A percentile compares a stretch with the other conserved stretches of the same genome.
phyloP scores from a whole-genome alignment of 176 grass and related monocot genomes.

The Hordeum marinum region DNA sequence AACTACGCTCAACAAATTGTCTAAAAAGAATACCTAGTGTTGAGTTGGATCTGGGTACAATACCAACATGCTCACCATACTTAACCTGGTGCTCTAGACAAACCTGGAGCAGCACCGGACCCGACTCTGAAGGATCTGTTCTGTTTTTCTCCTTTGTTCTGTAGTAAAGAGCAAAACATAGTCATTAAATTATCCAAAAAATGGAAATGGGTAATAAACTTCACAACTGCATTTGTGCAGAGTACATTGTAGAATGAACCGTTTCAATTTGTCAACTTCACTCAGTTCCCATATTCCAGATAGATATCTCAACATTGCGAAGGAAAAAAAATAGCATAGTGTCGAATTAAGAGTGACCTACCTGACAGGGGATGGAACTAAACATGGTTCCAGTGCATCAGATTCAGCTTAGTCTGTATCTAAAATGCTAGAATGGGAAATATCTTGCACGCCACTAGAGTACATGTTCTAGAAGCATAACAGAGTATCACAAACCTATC shows the following conservation, averaged over 20 bases:
- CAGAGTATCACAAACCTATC: not conserved
- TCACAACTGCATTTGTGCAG: not conserved
- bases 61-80: conserved; percentile 83
- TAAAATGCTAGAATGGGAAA: not conserved
- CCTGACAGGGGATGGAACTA: too few species aligned
- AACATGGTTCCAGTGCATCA: too few species aligned
- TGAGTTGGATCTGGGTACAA: too few species aligned
- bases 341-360: too few species aligned
- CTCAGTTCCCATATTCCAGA: not conserved
- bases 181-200: not conserved
- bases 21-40: too few species aligned
- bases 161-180: not conserved
- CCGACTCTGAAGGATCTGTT: conserved; percentile 1
- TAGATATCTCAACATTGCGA: not conserved
- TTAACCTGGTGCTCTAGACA: conserved; percentile 73
- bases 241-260: not conserved
- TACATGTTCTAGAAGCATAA: not conserved
- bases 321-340: not conserved
- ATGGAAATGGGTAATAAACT: not conserved
- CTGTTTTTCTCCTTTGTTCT: conserved; percentile 52
- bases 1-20: too few species aligned
- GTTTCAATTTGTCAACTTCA: not conserved
- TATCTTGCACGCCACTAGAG: not conserved
- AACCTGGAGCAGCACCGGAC: conserved; percentile 42
- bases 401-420: too few species aligned